Conservation (phyloP, 306 rosid species). For the Gastrolobium villosum region DNA sequence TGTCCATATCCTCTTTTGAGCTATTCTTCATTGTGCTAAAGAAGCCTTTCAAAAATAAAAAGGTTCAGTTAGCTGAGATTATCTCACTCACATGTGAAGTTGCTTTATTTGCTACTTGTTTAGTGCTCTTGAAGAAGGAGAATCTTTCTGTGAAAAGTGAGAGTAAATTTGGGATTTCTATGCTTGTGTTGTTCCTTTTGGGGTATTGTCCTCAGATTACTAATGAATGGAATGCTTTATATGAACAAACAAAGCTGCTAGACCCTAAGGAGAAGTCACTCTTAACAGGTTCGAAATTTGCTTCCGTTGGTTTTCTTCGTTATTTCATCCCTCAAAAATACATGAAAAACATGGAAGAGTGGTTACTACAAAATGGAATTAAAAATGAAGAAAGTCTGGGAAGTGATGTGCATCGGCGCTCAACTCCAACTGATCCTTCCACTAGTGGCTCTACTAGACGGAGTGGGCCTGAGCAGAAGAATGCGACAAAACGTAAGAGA, state of each 20-base stretch:
- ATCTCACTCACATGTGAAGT: conserved; percentile 72
- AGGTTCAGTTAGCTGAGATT: conserved; percentile 86
- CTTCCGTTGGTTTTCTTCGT: conserved; percentile 68
- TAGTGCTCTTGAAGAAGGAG: conserved; percentile 60
- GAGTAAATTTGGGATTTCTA: conserved; percentile 62
- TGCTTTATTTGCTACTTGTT: conserved; percentile 61
- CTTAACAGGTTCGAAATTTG: conserved; percentile 66
- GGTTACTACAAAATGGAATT: conserved; percentile 55
- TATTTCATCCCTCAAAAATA: conserved; percentile 67
- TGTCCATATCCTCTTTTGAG: conserved; percentile 76
- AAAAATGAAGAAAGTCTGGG: conserved; percentile 46
- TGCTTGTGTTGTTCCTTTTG: conserved; percentile 73
- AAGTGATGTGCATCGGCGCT: conserved; percentile 19
- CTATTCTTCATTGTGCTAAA: conserved; percentile 88
- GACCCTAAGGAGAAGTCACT: conserved; percentile 71
- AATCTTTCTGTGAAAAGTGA: conserved; percentile 55
- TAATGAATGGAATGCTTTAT: conserved; percentile 87
- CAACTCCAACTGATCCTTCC: conserved; percentile 70
- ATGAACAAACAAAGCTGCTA: conserved; percentile 64
- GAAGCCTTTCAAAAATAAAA: conserved; percentile 95
- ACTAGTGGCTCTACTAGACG: conserved; percentile 67
- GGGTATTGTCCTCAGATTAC: conserved; percentile 66
- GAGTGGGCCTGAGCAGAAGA: conserved; percentile 67
- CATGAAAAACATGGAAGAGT: conserved; percentile 62
- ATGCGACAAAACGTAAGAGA: no score